Percentiles rank a stretch among this genome's conserved stretches.
phyloP scores from a whole-genome alignment of 306 rosid genomes.

The Rosa chinensis region DNA sequence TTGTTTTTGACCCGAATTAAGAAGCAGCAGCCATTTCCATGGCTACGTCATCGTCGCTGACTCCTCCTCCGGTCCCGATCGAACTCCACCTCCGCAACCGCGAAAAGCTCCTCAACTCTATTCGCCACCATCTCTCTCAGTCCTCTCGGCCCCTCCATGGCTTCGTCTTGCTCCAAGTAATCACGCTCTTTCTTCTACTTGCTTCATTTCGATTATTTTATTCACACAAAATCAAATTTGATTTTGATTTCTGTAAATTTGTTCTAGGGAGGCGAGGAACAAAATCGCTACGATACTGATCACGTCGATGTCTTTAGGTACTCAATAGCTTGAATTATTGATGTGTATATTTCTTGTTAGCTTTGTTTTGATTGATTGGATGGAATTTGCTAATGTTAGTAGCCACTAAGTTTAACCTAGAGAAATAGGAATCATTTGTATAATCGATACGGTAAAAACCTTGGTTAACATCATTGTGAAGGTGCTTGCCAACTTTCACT shows the following conservation, averaged over 20 bases:
- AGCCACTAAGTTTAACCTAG: neutral
- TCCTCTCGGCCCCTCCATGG: conserved; percentile 65
- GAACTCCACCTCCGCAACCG: conserved; percentile 62
- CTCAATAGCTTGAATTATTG: neutral
- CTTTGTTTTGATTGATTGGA: neutral
- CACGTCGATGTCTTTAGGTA: conserved; percentile 89
- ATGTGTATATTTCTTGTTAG: neutral
- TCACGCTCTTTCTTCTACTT: neutral
- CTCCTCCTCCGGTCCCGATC: conserved; percentile 55
- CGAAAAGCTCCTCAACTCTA: conserved; percentile 50
- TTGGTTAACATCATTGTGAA: neutral
- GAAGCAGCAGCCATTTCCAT: conserved; percentile 34
- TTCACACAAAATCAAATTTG: neutral
- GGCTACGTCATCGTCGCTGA: conserved; percentile 44
- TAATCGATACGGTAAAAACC: neutral
- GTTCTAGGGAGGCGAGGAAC: conserved; percentile 77
- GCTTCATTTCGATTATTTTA: neutral
- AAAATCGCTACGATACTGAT: conserved; percentile 84
- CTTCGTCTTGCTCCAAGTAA: conserved; percentile 73
- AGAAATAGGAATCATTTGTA: neutral
- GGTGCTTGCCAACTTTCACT: neutral
- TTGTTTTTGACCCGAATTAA: neutral
- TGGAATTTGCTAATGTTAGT: neutral
- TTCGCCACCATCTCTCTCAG: conserved; percentile 51
- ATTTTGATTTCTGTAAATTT: neutral